These are phyloP conservation scores for Hygrocybe coccinea DNA, from an alignment of 768 basidiomycete species.

Conservation along the genomic window DNA sequence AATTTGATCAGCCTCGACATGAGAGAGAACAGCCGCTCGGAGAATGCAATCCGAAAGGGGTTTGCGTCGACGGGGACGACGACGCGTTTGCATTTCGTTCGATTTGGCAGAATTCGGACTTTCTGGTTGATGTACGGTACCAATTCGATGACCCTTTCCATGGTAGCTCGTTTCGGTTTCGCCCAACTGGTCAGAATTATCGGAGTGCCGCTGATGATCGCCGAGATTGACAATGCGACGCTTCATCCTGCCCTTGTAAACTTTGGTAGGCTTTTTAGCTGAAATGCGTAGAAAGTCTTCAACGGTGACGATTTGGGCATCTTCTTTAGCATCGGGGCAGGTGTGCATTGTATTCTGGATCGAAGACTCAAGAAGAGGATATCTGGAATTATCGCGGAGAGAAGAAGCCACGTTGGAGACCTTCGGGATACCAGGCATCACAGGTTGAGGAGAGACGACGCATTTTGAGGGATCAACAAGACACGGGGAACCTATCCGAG, in stretches of 20 bases:
- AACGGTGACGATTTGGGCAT: conserved; percentile 18
- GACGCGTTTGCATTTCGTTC: neutral
- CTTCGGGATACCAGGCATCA: neutral
- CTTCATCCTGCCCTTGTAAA: neutral
- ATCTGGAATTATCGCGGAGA: neutral
- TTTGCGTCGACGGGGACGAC: conserved; percentile 11
- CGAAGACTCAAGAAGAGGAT: neutral
- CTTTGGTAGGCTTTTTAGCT: neutral
- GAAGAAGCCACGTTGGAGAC: no score
- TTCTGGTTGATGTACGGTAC: neutral
- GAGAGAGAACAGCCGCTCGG: conserved; percentile 32
- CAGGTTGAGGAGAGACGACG: neutral
- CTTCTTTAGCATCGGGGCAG: neutral
- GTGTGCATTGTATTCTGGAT: neutral
- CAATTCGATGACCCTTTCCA: neutral
- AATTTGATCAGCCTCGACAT: conserved; percentile 29
- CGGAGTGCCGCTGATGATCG: neutral
- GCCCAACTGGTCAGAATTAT: neutral
- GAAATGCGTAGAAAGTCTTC: conserved; percentile 29
- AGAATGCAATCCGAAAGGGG: conserved; percentile 32
- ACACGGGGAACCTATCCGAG: neutral
- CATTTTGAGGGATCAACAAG: neutral
- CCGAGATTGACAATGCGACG: neutral
- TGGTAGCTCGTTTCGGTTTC: neutral
- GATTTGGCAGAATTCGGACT: neutral